These are phyloP conservation scores for Fusarium bulbicola DNA, from an alignment of 2,329 filamentous ascomycete species.

Conservation along the genomic window DNA sequence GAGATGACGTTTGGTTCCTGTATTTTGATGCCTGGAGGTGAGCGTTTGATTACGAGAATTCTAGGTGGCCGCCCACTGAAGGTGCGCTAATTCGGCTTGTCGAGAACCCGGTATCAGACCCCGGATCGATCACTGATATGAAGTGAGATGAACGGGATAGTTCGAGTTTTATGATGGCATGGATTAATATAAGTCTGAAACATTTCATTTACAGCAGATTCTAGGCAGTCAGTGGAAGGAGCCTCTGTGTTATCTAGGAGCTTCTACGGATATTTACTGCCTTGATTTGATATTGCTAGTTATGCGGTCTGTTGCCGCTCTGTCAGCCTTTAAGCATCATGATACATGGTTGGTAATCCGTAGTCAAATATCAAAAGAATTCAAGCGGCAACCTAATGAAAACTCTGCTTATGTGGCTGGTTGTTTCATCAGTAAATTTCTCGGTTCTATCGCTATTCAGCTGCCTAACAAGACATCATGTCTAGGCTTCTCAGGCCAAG, in stretches of 20 bases:
- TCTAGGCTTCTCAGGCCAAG: not conserved
- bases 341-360: constrained; percentile 8
- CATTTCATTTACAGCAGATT: not conserved
- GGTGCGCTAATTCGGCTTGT: constrained; percentile 12
- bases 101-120: not conserved
- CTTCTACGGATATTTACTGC: not conserved
- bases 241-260: no score
- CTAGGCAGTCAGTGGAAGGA: not conserved
- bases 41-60: not conserved
- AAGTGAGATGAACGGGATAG: not conserved
- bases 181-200: not conserved
- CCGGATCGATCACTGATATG: not conserved
- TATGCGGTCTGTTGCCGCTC: not conserved
- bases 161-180: not conserved
- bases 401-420: not conserved
- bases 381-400: not conserved
- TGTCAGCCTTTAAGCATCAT: not conserved
- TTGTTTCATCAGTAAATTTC: not conserved
- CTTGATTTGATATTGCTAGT: not conserved
- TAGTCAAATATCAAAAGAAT: not conserved
- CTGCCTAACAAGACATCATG: not conserved
- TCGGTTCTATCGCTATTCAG: not conserved
- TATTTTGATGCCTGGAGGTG: constrained; percentile 35
- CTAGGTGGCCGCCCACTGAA: constrained; percentile 31
- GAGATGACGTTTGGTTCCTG: constrained; percentile 19